A percentile compares a stretch with the other conserved stretches of the same genome.
Conservation (phyloP, 345 rosid genomes). For the Corymbia maculata region DNA sequence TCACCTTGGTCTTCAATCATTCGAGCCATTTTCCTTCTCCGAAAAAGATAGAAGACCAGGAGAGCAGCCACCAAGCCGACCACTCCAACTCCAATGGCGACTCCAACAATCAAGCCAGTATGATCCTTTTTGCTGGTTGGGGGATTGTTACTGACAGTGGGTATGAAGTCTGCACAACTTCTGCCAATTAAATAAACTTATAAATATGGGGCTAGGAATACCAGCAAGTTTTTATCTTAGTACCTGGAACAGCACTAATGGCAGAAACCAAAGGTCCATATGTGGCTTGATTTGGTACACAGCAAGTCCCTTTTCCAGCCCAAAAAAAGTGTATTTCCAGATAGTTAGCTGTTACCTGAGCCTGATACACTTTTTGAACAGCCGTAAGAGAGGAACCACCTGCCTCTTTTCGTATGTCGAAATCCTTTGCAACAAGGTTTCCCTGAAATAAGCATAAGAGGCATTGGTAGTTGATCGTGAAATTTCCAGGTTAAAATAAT, state of each 20-base stretch:
- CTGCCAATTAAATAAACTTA: background rate
- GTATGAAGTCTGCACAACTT: conserved; percentile 45
- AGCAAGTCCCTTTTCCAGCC: conserved; percentile 39
- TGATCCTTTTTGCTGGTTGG: conserved; percentile 23
- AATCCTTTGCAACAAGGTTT: conserved; percentile 32
- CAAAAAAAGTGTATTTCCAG: conserved; percentile 33
- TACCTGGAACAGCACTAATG: conserved; percentile 58
- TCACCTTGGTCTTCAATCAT: conserved; percentile 49
- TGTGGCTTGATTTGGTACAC: conserved; percentile 17
- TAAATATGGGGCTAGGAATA: background rate
- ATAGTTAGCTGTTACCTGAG: conserved; percentile 14
- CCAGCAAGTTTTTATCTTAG: background rate
- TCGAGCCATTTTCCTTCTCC: conserved; percentile 19
- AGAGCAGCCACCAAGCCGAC: conserved; percentile 18
- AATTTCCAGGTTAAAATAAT: background rate
- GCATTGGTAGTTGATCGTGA: background rate
- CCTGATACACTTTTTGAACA: conserved; percentile 3
- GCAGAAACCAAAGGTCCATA: conserved; percentile 40
- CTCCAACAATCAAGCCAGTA: conserved; percentile 44
- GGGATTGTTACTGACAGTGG: conserved; percentile 44
- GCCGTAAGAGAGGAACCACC: conserved; percentile 14
- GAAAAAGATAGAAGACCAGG: conserved; percentile 17
- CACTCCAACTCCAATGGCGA: conserved; percentile 34
- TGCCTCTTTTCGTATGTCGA: conserved; percentile 30
- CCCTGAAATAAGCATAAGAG: conserved; percentile 18